Evolutionary conservation across 495 filamentous ascomycete species (phyloP), one percentile per base, ranked within the genome.

Genomic region (Articulospora tetracladia): DNA sequence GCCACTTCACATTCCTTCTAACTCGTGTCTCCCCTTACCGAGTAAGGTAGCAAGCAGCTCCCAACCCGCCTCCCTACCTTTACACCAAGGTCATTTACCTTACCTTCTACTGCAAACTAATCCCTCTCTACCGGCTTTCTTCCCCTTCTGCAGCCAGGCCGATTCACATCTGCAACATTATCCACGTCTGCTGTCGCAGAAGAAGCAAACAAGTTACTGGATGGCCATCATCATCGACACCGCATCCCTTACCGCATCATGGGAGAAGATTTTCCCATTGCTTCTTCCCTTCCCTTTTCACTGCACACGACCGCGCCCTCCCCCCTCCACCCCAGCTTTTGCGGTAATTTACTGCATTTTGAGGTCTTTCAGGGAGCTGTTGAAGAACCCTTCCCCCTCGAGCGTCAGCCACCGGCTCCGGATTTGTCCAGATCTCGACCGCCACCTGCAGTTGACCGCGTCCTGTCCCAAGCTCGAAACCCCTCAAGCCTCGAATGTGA

Each of bases 251-350:
- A 49, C 25, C 6, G 3, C 11, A 24, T 20, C 20, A 58, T 17
- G 26, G n/a, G 26, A 19, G 44, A 50, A 50, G 19, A 48, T 30
- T 34, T 50, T 58, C 36, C 55, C 27, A 22, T 60, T 60, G 50
- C 58, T 60, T 57, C 23, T 52, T 28, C 11, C 15, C 7, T 3
- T 17, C 8, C 10, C 15, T 44, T 44, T 44, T 44, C 39, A 44
- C 17, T 44, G 47, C 47, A 50, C 47, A 50, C 47, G 47, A 50
- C 20, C 4, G 2, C 17, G 6, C 12, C 47, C 25, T 24, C 8
- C 39, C 39, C 39, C 39, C 8, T 3, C 7, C n/a, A n/a, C n/a
- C n/a, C n/a, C 34, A 39, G 34, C 34, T 10, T 25, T 50, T 50
- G 47, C 47, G 47, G 47, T 50, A 50, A 50, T 50, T 47, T 50